Evolutionary conservation across 2,329 filamentous ascomycete species (phyloP), one percentile per base, ranked within the genome.

Genomic region (Neoascochyta sp.): DNA sequence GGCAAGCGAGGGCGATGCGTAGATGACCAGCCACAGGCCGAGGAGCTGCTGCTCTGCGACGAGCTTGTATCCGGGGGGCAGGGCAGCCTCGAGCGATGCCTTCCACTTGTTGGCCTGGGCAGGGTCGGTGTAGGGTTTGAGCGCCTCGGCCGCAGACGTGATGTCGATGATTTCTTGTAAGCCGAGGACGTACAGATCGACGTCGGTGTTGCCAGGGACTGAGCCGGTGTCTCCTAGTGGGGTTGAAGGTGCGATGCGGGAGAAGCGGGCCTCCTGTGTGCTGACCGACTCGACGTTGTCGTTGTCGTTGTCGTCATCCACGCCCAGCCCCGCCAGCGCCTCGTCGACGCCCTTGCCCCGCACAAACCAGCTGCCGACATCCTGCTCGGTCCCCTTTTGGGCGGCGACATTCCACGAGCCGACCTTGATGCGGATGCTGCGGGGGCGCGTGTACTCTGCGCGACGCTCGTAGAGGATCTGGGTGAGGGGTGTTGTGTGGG

Each of bases 331-430:
- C 8, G 77, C 74, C 25, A 90, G 62, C 11, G 69, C 67, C 31
- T 80, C 70, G 36, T 82, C 76, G 6, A 89, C 64, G 5, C 84
- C 86, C 51, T 83, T 77, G 10, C 83, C 85, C 8, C 80, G 71
- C 6, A 93, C 75, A 58, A 98, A 95, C 92, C 92, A 98, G 17
- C 76, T 78, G 6, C 79, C 83, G 4, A 98, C 68, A 56, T 96
- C 92, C 46, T 86, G 85, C 61, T 95, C 88, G 0, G 87, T 88
- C 14, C 85, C 87, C 9, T 85, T 79, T 43, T 84, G 81, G 1
- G 83, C 81, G 4, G 88, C 92, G 10, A 95, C 86, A 63, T 98
- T 98, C 92, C 92, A 98, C 0, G 86, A 83, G 22, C 90, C 92
- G 29, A 98, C 75, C 65, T 95, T 95, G 62, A 98, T 76, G 44